These are phyloP conservation scores for Podospora appendiculata DNA, from an alignment of 495 filamentous ascomycete species.

Conservation along the genomic window DNA sequence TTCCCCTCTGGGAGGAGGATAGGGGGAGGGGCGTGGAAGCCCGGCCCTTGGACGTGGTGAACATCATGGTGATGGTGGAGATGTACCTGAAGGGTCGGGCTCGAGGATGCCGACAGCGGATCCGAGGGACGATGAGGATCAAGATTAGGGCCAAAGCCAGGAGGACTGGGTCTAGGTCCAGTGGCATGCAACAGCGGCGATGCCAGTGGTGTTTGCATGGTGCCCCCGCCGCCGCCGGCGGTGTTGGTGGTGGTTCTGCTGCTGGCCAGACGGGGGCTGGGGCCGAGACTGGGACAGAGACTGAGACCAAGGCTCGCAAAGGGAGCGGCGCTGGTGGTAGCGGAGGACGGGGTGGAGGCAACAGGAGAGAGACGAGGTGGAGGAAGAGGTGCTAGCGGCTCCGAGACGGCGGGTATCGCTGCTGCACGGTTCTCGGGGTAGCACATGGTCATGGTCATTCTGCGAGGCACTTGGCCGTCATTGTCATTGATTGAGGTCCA, in stretches of 20 bases:
- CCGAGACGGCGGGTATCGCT: conserved; percentile 10
- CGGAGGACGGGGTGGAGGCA: not conserved
- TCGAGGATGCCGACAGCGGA: too few species aligned
- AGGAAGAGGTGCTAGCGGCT: conserved; percentile 2
- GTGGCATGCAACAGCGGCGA: not conserved
- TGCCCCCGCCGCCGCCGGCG: not conserved
- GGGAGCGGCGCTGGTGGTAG: not conserved
- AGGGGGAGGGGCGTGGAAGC: not conserved
- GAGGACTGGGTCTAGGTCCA: not conserved
- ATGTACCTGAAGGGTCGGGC: too few species aligned
- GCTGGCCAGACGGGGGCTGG: not conserved
- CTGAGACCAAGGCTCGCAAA: not conserved
- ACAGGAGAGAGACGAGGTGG: not conserved
- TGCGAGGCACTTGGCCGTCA: not conserved
- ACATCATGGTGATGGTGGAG: not conserved
- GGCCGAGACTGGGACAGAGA: not conserved
- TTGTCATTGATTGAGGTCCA: not conserved
- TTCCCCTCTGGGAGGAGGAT: conserved; percentile 7
- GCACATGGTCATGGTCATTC: conserved; percentile 14
- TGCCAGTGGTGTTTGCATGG: not conserved
- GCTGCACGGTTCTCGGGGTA: conserved; percentile 26
- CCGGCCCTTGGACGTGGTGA: not conserved
- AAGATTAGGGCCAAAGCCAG: not conserved
- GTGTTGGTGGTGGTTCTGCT: not conserved
- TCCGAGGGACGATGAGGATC: too few species aligned